A percentile compares a stretch with the other conserved stretches of the same genome.
phyloP scores from a whole-genome alignment of 768 basidiomycete genomes.

The Russula sp. region DNA sequence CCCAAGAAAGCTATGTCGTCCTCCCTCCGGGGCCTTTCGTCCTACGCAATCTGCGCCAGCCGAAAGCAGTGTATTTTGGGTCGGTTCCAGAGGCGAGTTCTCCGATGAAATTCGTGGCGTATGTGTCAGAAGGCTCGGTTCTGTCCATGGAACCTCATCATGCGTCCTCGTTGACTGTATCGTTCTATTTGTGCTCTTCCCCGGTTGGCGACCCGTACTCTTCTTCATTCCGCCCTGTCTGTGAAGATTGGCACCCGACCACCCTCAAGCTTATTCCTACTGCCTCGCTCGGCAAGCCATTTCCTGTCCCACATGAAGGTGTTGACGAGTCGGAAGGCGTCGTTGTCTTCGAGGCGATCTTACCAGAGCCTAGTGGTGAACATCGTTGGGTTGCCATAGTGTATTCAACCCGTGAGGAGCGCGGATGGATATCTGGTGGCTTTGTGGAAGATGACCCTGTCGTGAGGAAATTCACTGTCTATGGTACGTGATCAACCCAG shows the following conservation, averaged over 20 bases:
- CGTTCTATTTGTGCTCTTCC: constrained; percentile 42
- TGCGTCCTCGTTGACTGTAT: constrained; percentile 39
- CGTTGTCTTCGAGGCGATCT: constrained; percentile 52
- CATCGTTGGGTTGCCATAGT: constrained; percentile 48
- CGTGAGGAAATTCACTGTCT: constrained; percentile 32
- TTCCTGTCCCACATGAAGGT: constrained; percentile 65
- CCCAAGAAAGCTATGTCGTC: constrained; percentile 29
- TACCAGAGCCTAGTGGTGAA: constrained; percentile 28
- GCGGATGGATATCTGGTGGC: constrained; percentile 59
- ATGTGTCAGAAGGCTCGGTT: constrained; percentile 58
- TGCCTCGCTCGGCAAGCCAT: constrained; percentile 45
- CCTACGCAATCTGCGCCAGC: constrained; percentile 39
- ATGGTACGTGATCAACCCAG: constrained; percentile 39
- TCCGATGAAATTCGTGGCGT: constrained; percentile 41
- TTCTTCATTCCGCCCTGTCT: constrained; percentile 10
- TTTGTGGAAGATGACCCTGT: constrained; percentile 37
- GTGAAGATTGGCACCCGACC: constrained; percentile 33
- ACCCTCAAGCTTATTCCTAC: constrained; percentile 59
- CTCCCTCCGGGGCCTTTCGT: constrained; percentile 38
- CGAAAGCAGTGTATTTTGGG: constrained; percentile 45
- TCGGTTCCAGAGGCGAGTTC: constrained; percentile 33
- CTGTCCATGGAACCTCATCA: constrained; percentile 45
- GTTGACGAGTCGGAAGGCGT: constrained; percentile 71
- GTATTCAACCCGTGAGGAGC: constrained; percentile 44
- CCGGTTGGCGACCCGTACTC: neutral